Evolutionary conservation across 179 eudicot genomes (phyloP).

Genomic region (Patellifolia procumbens): DNA sequence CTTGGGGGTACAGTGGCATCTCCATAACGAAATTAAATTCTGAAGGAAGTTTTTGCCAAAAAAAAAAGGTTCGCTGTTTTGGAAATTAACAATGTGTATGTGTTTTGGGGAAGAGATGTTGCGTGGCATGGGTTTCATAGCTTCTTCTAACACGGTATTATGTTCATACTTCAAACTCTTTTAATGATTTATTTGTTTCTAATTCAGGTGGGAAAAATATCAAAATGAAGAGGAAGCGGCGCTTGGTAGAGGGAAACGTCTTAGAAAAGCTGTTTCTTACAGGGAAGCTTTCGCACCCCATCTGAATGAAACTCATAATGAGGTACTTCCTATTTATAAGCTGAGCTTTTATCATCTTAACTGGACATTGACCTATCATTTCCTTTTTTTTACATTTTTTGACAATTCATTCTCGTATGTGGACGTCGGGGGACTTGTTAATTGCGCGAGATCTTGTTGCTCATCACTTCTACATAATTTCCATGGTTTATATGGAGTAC

Average conservation of each 20-base stretch:
- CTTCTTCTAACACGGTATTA: neutral
- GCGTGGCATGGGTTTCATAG: neutral
- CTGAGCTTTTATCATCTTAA: neutral
- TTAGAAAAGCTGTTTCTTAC: constrained; percentile 89
- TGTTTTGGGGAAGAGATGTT: neutral
- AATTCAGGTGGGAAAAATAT: constrained; percentile 88
- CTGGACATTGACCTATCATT: neutral
- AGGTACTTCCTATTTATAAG: constrained; percentile 42
- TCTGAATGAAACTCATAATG: constrained; percentile 54
- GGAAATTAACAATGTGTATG: too few species aligned
- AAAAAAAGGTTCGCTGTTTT: neutral
- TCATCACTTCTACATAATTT: neutral
- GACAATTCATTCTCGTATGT: neutral
- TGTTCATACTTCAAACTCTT: too few species aligned
- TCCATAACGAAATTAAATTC: too few species aligned
- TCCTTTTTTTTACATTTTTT: too few species aligned
- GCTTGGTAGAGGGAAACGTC: constrained; percentile 97
- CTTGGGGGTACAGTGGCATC: too few species aligned
- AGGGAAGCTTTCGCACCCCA: constrained; percentile 83
- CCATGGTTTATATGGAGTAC: neutral
- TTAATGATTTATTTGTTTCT: neutral
- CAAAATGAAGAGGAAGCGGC: constrained; percentile 93
- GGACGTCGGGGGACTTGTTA: neutral
- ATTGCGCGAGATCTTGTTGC: neutral
- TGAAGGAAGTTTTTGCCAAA: neutral